Evolutionary conservation across 2,329 filamentous ascomycete species (phyloP), one percentile per base, ranked within the genome.

Genomic region (Escovopsis sp.): DNA sequence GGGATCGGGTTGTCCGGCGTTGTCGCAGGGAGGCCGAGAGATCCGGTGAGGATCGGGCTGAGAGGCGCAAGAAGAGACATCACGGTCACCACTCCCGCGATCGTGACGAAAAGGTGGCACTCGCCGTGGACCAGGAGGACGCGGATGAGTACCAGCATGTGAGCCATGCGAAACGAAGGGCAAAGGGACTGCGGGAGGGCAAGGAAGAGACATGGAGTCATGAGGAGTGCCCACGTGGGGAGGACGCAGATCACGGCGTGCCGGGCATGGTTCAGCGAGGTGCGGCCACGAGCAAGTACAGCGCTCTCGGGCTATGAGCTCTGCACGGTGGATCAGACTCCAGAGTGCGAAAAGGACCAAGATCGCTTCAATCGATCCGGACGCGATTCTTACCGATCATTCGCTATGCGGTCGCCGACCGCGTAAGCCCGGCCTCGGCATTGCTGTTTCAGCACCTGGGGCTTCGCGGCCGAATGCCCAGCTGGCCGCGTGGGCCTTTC

Each of bases 21-120:
- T 76, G 71, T 48, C 65, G 65, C 45, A 66, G 59, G 47, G 63
- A 70, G 44, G 66, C 66, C 8, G 65, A 67, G 44, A 53, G 55
- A n/a, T 51, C 50, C 20, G 27, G 27, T 11, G 52, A 53, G 33
- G 51, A 50, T 13, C 50, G 53, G 29, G 49, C 44, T 2, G 51
- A 53, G 41, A 51, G 40, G 45, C 57, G 53, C 44, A 50, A 44
- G 35, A 52, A 47, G 44, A 48, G 50, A 11, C 27, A 11, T 30
- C 27, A 30, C 8, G 27, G 11, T 9, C 27, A 11, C 11, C 27
- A 11, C 8, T 11, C 8, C 27, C 27, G 7, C 11, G 8, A 30
- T 30, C 27, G 11, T 9, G 27, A 30, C 27, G 45, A 49, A 25
- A 50, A 50, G 39, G 43, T 45, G 15, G 45, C 45, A 35, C 42